Conservation (phyloP, 495 filamentous ascomycete species). For the Daldinia grandis region DNA sequence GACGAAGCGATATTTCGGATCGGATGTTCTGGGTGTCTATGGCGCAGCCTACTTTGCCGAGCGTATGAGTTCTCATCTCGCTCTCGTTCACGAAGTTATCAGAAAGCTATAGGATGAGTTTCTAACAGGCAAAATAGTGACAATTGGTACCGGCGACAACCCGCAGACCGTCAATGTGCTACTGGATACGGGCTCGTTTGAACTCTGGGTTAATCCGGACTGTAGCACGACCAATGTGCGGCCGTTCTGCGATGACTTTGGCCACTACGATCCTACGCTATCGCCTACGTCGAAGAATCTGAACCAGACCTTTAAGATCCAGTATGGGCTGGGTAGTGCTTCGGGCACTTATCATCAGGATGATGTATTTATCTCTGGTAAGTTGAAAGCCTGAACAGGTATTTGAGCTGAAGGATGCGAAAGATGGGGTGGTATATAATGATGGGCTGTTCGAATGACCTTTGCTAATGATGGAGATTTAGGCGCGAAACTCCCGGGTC, state of each 20-base stretch:
- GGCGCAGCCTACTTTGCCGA: conserved; percentile 46
- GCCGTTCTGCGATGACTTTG: conserved; percentile 40
- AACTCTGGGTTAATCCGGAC: conserved; percentile 57
- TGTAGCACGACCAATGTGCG: conserved; percentile 44
- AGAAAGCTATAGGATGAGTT: neutral
- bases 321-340: conserved; percentile 47
- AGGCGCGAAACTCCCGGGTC: conserved; percentile 48
- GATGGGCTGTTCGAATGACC: neutral
- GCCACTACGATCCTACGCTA: conserved; percentile 45
- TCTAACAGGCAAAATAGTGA: conserved; percentile 31
- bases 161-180: conserved; percentile 51
- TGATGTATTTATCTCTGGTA: conserved; percentile 47
- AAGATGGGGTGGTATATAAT: neutral
- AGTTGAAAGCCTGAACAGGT: neutral
- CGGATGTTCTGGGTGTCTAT: conserved; percentile 41
- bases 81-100: neutral
- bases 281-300: conserved; percentile 46
- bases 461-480: conserved; percentile 2
- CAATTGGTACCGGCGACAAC: conserved; percentile 36
- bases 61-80: conserved; percentile 21
- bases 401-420: neutral
- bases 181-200: conserved; percentile 57
- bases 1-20: conserved; percentile 34
- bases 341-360: conserved; percentile 48
- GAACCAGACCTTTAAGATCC: conserved; percentile 37